Evolutionary conservation across 495 filamentous ascomycete genomes (phyloP).

Genomic region (Penicillium bialowiezense): DNA sequence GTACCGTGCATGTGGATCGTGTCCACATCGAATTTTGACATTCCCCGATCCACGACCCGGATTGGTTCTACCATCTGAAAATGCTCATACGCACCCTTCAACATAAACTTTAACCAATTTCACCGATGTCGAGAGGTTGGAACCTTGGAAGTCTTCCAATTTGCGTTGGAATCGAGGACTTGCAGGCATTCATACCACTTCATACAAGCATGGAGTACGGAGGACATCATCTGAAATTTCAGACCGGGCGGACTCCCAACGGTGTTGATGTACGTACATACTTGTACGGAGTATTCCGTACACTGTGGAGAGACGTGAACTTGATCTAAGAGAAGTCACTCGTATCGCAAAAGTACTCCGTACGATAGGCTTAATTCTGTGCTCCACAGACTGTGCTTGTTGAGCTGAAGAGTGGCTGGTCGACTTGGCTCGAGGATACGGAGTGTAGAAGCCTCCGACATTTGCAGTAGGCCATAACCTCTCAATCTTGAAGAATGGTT

Average conservation of each 20-base stretch:
- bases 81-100: too few species aligned
- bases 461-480: background rate
- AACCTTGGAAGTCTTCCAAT: too few species aligned
- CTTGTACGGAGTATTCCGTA: too few species aligned
- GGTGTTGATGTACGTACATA: background rate
- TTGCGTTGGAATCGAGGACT: background rate
- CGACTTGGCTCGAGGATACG: too few species aligned
- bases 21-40: background rate
- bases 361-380: too few species aligned
- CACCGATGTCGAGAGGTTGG: too few species aligned
- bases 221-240: background rate
- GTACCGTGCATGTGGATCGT: background rate
- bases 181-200: slow-evolving; percentile 1
- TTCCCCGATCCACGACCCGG: background rate
- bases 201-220: background rate
- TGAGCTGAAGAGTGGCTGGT: too few species aligned
- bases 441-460: too few species aligned
- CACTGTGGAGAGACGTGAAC: background rate
- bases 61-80: too few species aligned
- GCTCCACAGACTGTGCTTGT: too few species aligned
- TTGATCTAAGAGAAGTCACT: background rate
- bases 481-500: background rate
- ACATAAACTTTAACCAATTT: too few species aligned
- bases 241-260: background rate
- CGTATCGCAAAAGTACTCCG: too few species aligned